phyloP scores from a whole-genome alignment of 176 grass and related monocot species.

The Puccinellia tenuiflora region DNA sequence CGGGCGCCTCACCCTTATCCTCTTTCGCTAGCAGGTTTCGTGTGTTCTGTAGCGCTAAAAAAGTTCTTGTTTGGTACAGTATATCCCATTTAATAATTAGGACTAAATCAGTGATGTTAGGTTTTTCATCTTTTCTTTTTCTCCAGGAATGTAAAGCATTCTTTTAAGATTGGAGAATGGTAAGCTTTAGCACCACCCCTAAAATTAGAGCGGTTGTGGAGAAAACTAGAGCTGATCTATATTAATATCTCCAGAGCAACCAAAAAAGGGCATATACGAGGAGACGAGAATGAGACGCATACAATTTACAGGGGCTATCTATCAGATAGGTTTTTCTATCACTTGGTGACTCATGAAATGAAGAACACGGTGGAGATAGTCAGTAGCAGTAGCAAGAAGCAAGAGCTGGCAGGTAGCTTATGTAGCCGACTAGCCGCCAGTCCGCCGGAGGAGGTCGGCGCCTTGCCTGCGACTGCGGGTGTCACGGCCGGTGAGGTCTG shows the following conservation, averaged over 20 bases:
- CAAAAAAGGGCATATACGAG: constrained; percentile 35
- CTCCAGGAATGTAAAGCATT: too few species aligned
- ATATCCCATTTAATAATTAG: too few species aligned
- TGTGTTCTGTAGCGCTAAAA: background rate
- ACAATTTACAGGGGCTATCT: constrained; percentile 89
- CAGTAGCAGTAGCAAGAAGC: constrained; percentile 46
- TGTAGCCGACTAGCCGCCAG: constrained; percentile 21
- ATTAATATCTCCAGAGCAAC: constrained; percentile 2
- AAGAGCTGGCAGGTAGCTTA: constrained; percentile 3
- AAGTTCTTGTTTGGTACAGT: too few species aligned
- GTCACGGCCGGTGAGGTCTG: constrained; percentile 60
- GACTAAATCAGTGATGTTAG: too few species aligned
- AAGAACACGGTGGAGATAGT: constrained; percentile 54
- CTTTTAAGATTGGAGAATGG: background rate
- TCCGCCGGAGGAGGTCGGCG: constrained; percentile 26
- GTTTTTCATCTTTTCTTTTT: too few species aligned
- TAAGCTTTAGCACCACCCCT: background rate
- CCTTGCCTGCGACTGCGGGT: constrained; percentile 51
- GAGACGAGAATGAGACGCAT: constrained; percentile 3
- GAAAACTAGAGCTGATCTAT: background rate
- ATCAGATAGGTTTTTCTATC: constrained; percentile 29
- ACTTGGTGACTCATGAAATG: constrained; percentile 44
- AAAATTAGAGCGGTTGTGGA: background rate
- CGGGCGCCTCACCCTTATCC: background rate
- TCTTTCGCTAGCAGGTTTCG: too few species aligned